Base-by-base conservation (phyloP, 495 filamentous ascomycete species). In the Paragyromitra xinjiangensis region DNA sequence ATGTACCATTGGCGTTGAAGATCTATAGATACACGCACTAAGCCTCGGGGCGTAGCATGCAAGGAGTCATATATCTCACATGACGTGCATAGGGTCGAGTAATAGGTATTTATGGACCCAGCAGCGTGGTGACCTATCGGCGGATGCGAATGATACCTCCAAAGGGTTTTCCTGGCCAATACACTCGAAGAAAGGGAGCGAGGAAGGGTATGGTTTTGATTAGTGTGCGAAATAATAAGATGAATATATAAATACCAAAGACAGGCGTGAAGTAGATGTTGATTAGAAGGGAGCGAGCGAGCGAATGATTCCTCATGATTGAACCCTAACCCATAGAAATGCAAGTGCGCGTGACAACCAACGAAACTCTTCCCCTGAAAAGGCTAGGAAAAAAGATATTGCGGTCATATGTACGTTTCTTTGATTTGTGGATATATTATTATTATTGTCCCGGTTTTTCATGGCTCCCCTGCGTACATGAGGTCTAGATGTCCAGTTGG, bases 221-320 rank as follows among this genome's bases (percentile, higher is more conserved):
- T 42, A 12, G 29, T 64, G 51, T 37, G 7, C 58, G 24, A 5
- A 59, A 39, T 26, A 34, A 26, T 73, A 53, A 37, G 37, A 59
- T 24, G 37, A 24, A 37, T 70, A 61, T 44, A 63, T 53, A 14
- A 14, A 44, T 11, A 19, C 5, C 58, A 14, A 63, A 56, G 42
- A 40, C 69, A 71, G 42, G 69, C 42, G 34, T 71, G 26, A 12
- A 22, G 39, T 24, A 67, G 56, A 37, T 59, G 55, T 39, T 64
- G 61, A 64, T 64, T 65, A 69, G 56, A 56, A 3, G 66, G 14
- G 14, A 5, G 2, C 22, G 6, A 3, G 50, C 26, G 37, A 64
- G 50, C 77, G 77, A 79, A 71, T 79, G 77, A 79, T 79, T 51
- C 19, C 11, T 53, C 61, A 62, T 79, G 77, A 79, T n/a, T 5